Percentiles rank a stretch among this genome's conserved stretches.
These are phyloP conservation scores for Mrakia frigida DNA, from an alignment of 768 basidiomycete genomes.

Conservation along the genomic window DNA sequence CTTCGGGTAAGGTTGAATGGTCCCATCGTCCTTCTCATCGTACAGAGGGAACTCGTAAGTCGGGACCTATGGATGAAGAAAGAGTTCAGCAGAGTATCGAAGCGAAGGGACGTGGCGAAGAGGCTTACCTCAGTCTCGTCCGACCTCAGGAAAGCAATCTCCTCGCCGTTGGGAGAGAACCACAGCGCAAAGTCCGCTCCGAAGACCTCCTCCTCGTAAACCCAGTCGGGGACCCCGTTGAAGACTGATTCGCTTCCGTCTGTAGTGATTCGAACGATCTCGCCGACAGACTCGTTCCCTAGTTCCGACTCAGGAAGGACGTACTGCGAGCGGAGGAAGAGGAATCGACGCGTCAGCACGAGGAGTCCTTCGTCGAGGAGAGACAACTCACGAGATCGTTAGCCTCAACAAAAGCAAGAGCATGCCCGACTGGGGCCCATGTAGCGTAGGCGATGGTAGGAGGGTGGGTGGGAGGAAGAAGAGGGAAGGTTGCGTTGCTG, in stretches of 20 bases:
- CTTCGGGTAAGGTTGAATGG: conserved; percentile 64
- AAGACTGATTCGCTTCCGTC: conserved; percentile 79
- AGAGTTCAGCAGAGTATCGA: background rate
- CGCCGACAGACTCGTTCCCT: conserved; percentile 28
- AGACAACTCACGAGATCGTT: conserved; percentile 61
- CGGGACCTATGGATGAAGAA: conserved; percentile 43
- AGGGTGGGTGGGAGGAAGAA: conserved; percentile 63
- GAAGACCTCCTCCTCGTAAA: conserved; percentile 66
- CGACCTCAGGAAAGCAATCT: conserved; percentile 74
- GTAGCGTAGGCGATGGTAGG: conserved; percentile 70
- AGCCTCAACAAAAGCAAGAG: conserved; percentile 75
- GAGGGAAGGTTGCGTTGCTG: conserved; percentile 62
- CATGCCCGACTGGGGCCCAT: conserved; percentile 77
- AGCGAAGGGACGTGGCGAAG: background rate
- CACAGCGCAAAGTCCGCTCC: conserved; percentile 67
- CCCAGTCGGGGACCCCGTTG: conserved; percentile 83
- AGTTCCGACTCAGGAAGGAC: conserved; percentile 10
- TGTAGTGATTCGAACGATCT: conserved; percentile 64
- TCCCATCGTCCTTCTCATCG: conserved; percentile 70
- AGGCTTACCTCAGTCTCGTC: conserved; percentile 78
- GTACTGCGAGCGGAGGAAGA: background rate
- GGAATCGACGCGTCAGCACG: background rate
- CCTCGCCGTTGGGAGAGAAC: conserved; percentile 75
- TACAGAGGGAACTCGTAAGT: conserved; percentile 79
- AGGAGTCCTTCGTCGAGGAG: background rate